These are phyloP conservation scores for Myriosclerotinia duriaeana DNA, from an alignment of 2,329 filamentous ascomycete genomes.

Conservation along the genomic window DNA sequence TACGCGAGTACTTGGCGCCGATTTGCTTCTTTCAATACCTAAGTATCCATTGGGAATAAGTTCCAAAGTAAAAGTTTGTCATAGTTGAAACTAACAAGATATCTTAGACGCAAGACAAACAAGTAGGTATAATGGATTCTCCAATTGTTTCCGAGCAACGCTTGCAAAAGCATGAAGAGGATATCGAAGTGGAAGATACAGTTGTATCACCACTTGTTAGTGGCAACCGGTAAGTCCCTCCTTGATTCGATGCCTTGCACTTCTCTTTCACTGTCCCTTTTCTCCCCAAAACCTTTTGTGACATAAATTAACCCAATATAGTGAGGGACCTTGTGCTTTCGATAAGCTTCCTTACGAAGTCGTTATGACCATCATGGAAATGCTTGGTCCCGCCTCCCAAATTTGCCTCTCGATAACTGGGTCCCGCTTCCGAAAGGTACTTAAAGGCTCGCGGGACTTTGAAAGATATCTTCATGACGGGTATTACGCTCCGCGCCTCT, in stretches of 20 bases:
- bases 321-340: neutral
- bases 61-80: too few relatives aligned
- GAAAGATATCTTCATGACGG: neutral
- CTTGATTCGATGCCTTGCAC: neutral
- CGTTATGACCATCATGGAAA: neutral
- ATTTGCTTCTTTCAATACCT: neutral
- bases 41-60: too few relatives aligned
- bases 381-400: neutral
- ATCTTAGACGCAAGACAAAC: neutral
- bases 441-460: neutral
- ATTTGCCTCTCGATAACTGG: conserved; percentile 4
- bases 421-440: neutral
- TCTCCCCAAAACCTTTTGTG: neutral
- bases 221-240: neutral
- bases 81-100: neutral
- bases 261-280: too few relatives aligned
- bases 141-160: too few relatives aligned
- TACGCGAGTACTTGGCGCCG: neutral
- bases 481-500: neutral
- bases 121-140: neutral
- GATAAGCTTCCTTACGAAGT: neutral
- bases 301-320: neutral
- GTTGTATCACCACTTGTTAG: neutral
- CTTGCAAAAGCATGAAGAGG: neutral
- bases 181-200: conserved; percentile 2